Evolutionary conservation across 83 land plant species (phyloP).

Genomic region (Isoetes engelmannii): DNA sequence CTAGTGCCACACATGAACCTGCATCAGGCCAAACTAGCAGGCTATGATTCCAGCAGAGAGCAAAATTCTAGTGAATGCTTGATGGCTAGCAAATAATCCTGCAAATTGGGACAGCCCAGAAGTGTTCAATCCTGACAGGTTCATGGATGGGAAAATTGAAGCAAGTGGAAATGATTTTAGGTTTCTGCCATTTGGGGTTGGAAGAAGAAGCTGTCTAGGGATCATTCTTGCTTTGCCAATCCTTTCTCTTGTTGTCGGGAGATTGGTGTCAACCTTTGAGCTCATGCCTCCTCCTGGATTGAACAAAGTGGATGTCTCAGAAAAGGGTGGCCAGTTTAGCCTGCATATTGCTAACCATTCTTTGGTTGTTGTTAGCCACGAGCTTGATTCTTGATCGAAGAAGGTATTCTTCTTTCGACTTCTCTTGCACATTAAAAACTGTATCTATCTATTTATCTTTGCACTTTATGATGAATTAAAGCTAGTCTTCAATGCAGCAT

Average conservation of each 20-base stretch:
- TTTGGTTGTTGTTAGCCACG: slow-evolving; percentile 10
- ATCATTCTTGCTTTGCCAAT: slow-evolving; percentile 61
- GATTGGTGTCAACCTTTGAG: slow-evolving; percentile 54
- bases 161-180: slow-evolving; percentile 32
- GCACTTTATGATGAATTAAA: too few species aligned
- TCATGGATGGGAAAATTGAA: slow-evolving; percentile 23
- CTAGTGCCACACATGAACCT: slow-evolving; percentile 31
- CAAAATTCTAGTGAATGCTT: slow-evolving; percentile 31
- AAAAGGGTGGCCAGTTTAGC: slow-evolving; percentile 19
- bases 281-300: slow-evolving; percentile 48
- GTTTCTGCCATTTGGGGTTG: slow-evolving; percentile 56
- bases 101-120: slow-evolving; percentile 22
- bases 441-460: too few species aligned
- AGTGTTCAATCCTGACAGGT: slow-evolving; percentile 65
- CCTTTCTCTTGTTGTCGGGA: slow-evolving; percentile 41
- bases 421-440: too few species aligned
- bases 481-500: too few species aligned
- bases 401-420: too few species aligned
- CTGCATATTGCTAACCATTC: slow-evolving; percentile 19
- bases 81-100: slow-evolving; percentile 29
- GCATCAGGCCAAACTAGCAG: slow-evolving; percentile 30
- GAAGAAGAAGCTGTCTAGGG: slow-evolving; percentile 60
- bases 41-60: slow-evolving; percentile 47
- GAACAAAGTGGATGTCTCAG: slow-evolving; percentile 42
- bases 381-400: too few species aligned